phyloP scores from a whole-genome alignment of 768 basidiomycete genomes.

The Trametopsis cervina region DNA sequence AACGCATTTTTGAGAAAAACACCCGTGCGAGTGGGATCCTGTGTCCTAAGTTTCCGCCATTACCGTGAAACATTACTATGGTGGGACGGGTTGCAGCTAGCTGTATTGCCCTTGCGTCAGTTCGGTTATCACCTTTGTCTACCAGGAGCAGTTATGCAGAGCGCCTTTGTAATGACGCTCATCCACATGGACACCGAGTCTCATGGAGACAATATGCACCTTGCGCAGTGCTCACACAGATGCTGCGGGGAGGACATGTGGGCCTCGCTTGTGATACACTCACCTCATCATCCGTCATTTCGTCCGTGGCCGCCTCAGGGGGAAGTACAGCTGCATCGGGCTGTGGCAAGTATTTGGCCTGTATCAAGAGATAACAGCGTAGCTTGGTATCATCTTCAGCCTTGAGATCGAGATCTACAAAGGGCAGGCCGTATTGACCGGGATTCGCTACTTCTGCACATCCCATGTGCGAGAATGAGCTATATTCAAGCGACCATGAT shows the following conservation, averaged over 20 bases:
- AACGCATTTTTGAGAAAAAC: constrained; percentile 77
- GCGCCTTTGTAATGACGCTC: neutral
- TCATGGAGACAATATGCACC: neutral
- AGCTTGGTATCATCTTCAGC: constrained; percentile 70
- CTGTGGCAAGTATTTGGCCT: constrained; percentile 41
- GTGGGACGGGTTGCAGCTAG: constrained; percentile 62
- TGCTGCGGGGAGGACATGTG: no score
- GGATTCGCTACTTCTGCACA: constrained; percentile 65
- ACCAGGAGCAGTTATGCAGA: neutral
- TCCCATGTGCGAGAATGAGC: neutral
- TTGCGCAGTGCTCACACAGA: no score
- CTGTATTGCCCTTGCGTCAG: no score
- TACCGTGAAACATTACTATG: constrained; percentile 90
- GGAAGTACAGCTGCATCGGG: constrained; percentile 11
- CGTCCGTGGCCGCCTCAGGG: constrained; percentile 17
- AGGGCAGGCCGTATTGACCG: constrained; percentile 60
- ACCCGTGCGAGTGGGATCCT: constrained; percentile 81
- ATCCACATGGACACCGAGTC: neutral
- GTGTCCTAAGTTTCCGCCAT: constrained; percentile 83
- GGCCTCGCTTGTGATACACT: constrained; percentile 7
- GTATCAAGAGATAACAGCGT: constrained; percentile 71
- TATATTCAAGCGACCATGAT: no score
- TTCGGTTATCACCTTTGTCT: no score
- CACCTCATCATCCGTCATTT: constrained; percentile 53
- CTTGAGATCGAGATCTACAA: constrained; percentile 64